Evolutionary conservation across 495 filamentous ascomycete species (phyloP).

Genomic region (Jackrogersella minutella): DNA sequence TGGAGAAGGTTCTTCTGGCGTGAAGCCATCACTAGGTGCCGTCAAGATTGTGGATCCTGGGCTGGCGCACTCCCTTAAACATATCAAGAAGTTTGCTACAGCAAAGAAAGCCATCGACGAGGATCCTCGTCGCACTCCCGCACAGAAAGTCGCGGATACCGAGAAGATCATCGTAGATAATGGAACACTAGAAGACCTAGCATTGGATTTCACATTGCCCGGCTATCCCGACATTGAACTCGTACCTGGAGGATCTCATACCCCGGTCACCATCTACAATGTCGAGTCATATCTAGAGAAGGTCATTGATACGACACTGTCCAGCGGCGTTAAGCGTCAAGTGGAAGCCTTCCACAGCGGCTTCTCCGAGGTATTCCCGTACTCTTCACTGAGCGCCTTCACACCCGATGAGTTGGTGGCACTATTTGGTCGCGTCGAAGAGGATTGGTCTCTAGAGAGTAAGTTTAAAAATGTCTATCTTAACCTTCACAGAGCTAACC

Average conservation of each 20-base stretch:
- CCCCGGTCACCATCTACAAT: constrained; percentile 84
- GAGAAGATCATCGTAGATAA: constrained; percentile 75
- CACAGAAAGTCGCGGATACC: constrained; percentile 73
- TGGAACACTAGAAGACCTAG: constrained; percentile 82
- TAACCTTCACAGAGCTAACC: constrained; percentile 19
- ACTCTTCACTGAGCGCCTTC: constrained; percentile 89
- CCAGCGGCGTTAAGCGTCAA: constrained; percentile 84
- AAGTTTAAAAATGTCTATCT: constrained; percentile 49
- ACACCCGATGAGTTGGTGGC: constrained; percentile 97
- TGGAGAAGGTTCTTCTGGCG: constrained; percentile 73
- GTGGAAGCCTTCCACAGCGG: constrained; percentile 90
- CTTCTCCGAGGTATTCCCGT: constrained; percentile 97
- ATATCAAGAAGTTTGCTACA: constrained; percentile 85
- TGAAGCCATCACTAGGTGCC: constrained; percentile 89
- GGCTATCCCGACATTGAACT: constrained; percentile 93
- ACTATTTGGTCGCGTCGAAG: constrained; percentile 92
- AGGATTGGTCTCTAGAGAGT: constrained; percentile 99
- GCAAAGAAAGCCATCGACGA: constrained; percentile 84
- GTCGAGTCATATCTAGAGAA: constrained; percentile 86
- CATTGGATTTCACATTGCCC: constrained; percentile 92
- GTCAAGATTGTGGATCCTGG: constrained; percentile 88
- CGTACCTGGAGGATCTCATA: constrained; percentile 73
- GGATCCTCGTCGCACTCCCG: constrained; percentile 65
- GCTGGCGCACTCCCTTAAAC: constrained; percentile 83
- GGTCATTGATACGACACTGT: constrained; percentile 91